Conservation (phyloP, 139 green algal genomes). For the Diplosphaera chodatii region DNA sequence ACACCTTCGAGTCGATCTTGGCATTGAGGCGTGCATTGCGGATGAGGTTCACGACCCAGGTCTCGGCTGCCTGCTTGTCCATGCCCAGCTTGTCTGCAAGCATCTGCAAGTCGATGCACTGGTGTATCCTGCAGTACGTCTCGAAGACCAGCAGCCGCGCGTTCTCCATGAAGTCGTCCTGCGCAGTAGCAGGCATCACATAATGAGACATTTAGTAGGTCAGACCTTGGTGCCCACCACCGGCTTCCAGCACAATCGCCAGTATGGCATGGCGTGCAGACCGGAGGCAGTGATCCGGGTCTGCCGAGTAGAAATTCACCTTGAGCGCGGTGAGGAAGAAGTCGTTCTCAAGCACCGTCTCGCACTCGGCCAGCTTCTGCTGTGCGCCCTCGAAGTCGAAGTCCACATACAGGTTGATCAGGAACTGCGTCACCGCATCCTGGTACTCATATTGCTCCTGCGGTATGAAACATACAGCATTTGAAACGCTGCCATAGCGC, state of each 20-base stretch:
- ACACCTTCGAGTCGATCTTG: slow-evolving; percentile 80
- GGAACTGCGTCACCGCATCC: slow-evolving; percentile 87
- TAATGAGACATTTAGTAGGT: no score
- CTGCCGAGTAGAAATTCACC: no score
- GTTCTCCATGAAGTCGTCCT: slow-evolving; percentile 91
- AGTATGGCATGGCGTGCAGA: no score
- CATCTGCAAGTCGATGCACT: slow-evolving; percentile 86
- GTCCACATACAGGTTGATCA: slow-evolving; percentile 85
- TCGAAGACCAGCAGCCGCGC: slow-evolving; percentile 97
- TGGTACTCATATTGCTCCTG: slow-evolving; percentile 57
- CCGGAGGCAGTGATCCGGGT: no score
- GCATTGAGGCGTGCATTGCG: slow-evolving; percentile 88
- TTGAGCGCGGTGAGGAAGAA: slow-evolving; percentile 88
- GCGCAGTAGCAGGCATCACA: not conserved
- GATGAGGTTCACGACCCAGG: slow-evolving; percentile 79
- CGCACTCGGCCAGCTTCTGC: slow-evolving; percentile 81
- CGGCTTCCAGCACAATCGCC: no score
- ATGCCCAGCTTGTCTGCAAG: slow-evolving; percentile 82
- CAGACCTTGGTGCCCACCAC: no score
- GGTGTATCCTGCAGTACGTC: slow-evolving; percentile 87
- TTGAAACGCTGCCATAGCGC: no score
- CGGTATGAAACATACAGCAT: no score
- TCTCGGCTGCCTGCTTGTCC: slow-evolving; percentile 76
- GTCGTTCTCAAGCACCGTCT: slow-evolving; percentile 86
- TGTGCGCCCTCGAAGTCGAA: slow-evolving; percentile 97